A percentile compares a stretch with the other conserved stretches of the same genome.
Conservation (phyloP, 176 grass and related monocot genomes). For the Dactylis glomerata region DNA sequence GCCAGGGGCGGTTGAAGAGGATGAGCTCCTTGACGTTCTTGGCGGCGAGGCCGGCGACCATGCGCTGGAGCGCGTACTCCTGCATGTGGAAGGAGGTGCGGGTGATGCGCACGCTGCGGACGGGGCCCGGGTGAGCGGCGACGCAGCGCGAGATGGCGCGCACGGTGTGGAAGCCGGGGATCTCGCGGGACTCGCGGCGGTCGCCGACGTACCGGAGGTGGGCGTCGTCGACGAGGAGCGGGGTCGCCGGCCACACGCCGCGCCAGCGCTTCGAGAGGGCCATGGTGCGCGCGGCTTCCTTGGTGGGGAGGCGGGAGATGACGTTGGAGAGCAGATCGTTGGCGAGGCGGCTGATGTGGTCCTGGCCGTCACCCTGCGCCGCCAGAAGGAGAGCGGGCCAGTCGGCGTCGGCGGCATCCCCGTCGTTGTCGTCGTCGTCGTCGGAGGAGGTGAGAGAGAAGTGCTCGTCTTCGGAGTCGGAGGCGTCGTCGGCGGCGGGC, state of each 20-base stretch:
- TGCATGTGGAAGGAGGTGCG: slow-evolving; percentile 12
- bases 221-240: not conserved
- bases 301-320: slow-evolving; percentile 10
- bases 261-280: not conserved
- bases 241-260: not conserved
- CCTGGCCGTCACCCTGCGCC: slow-evolving; percentile 5
- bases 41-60: slow-evolving; percentile 17
- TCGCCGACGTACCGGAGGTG: not conserved
- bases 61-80: slow-evolving; percentile 20
- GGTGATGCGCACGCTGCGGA: slow-evolving; percentile 22
- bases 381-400: not conserved
- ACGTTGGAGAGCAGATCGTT: not conserved
- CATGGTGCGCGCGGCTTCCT: not conserved
- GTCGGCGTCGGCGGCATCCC: not conserved
- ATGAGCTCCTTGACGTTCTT: slow-evolving; percentile 33
- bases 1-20: slow-evolving; percentile 42
- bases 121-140: slow-evolving; percentile 30
- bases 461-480: not conserved
- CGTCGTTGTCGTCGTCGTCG: not conserved
- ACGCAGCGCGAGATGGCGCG: slow-evolving; percentile 22
- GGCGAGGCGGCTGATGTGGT: not conserved
- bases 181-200: not conserved
- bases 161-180: not conserved
- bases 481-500: not conserved
- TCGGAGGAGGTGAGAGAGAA: slow-evolving; percentile 16